Percentiles rank a stretch among this genome's conserved stretches.
Evolutionary conservation across 768 basidiomycete genomes (phyloP).

Genomic region (Lentinula lateritia): DNA sequence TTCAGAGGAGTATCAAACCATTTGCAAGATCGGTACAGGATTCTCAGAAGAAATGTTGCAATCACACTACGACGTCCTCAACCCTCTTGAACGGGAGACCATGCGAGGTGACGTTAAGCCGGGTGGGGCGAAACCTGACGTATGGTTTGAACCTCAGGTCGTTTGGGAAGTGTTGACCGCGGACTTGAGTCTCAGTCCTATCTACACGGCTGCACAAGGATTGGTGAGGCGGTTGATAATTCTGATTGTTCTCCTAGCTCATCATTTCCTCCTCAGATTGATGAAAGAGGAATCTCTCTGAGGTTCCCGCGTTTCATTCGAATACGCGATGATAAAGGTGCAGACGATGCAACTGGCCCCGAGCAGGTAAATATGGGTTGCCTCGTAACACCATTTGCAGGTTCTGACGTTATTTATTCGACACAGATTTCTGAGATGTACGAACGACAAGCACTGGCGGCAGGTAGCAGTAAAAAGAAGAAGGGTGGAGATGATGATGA

Average conservation of each 20-base stretch:
- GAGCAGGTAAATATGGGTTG: constrained; percentile 75
- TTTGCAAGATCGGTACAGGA: constrained; percentile 98
- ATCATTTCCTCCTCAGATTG: constrained; percentile 43
- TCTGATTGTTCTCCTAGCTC: constrained; percentile 1
- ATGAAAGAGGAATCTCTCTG: constrained; percentile 88
- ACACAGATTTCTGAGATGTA: constrained; percentile 90
- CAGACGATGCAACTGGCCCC: constrained; percentile 88
- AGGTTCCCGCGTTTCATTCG: constrained; percentile 95
- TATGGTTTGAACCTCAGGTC: constrained; percentile 96
- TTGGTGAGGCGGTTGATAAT: constrained; percentile 44
- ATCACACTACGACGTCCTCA: constrained; percentile 73
- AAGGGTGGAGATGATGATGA: constrained; percentile 67
- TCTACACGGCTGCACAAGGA: constrained; percentile 93
- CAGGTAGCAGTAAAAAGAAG: constrained; percentile 66
- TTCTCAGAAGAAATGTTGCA: constrained; percentile 91
- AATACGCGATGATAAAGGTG: constrained; percentile 87
- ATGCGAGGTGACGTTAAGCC: constrained; percentile 79
- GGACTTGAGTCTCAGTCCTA: constrained; percentile 92
- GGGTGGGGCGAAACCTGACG: constrained; percentile 92
- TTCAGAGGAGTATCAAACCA: constrained; percentile 91
- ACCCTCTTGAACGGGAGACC: constrained; percentile 67
- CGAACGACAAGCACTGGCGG: constrained; percentile 78
- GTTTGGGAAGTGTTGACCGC: constrained; percentile 99
- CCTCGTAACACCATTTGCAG: not conserved
- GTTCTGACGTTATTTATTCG: not conserved